Base-by-base conservation (phyloP, 371 early-diverging fungal genomes). In the Actinomucor elegans region DNA sequence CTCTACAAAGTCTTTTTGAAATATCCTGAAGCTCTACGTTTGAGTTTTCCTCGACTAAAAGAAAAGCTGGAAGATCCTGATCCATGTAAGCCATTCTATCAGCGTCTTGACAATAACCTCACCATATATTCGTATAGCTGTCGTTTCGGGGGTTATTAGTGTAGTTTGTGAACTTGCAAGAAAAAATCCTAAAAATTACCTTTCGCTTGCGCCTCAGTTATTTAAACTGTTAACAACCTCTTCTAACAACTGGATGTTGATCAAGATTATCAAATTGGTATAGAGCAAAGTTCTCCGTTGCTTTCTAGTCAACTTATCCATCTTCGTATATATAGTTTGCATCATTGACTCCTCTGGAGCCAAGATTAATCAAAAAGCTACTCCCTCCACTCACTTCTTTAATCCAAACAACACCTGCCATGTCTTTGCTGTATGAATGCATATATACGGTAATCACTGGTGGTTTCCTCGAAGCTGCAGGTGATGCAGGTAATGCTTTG, bases 201-300 rank as follows among this genome's bases (percentile, higher is more conserved):
- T 98, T 15, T 84, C 94, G 0, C 82, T 98, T 15, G 98, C 95
- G 3, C 98, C 98, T 14, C 92, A 93, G 37, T 77, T 98, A 3
- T 98, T 92, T 68, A 88, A 85, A 7, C 75, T 97, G 37, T 65
- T 98, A 51, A 95, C 91, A 0, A 86, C 89, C 11, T 89, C 93
- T 5, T 75, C 83, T 11, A 97, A 96, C 69, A 96, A 96, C 71
- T 98, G 97, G 98, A 95, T 96, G 92, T 80, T 95, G 21, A 97
- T 98, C 72, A 98, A 98, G 63, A 91, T 97, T 23, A 92, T 96
- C 57, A 98, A 98, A 69, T 73, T 98, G 75, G 93, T 90, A 80
- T 53, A 70, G 38, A 37, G 14, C 18, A 9, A n/a, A n/a, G n/a
- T 11, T 26, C 2, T 12, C 9, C n/a, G 14, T 5, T 14, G 12